Evolutionary conservation across 768 basidiomycete species (phyloP).

Genomic region (Aureoboletus auriporus): DNA sequence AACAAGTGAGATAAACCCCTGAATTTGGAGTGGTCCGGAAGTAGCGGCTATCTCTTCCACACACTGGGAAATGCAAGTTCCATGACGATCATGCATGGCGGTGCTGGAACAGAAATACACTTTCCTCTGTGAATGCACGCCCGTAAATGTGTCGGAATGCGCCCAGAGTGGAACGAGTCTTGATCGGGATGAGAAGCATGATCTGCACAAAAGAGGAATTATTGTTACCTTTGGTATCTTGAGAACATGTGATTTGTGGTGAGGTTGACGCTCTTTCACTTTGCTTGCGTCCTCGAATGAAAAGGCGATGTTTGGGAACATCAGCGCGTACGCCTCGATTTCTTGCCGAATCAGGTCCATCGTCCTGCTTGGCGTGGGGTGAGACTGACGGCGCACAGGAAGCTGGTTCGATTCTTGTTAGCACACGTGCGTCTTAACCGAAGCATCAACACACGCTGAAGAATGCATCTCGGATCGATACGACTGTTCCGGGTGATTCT

Average conservation of each 20-base stretch:
- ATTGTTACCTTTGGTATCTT: slow-evolving; percentile 62
- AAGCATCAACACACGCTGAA: slow-evolving; percentile 59
- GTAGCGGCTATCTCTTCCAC: slow-evolving; percentile 57
- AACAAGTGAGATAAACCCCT: slow-evolving; percentile 83
- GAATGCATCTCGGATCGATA: slow-evolving; percentile 86
- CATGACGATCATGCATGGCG: slow-evolving; percentile 6
- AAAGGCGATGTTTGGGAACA: slow-evolving; percentile 69
- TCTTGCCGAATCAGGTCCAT: slow-evolving; percentile 67
- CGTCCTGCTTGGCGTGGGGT: slow-evolving; percentile 55
- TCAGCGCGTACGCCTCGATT: slow-evolving; percentile 67
- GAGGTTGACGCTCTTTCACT: slow-evolving; percentile 27
- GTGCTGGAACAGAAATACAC: slow-evolving; percentile 18
- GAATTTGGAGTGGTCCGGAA: slow-evolving; percentile 49
- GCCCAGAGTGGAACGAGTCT: slow-evolving; percentile 64
- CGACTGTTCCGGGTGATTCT: slow-evolving; percentile 72
- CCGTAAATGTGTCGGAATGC: slow-evolving; percentile 77
- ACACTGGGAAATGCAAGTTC: slow-evolving; percentile 42
- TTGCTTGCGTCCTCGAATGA: slow-evolving; percentile 54
- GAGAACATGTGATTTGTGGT: slow-evolving; percentile 43
- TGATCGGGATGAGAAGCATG: slow-evolving; percentile 18
- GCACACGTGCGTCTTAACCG: slow-evolving; percentile 1
- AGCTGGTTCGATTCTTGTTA: slow-evolving; percentile 42
- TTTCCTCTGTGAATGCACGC: slow-evolving; percentile 63
- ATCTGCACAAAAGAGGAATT: slow-evolving; percentile 14
- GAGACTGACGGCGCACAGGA: slow-evolving; percentile 74